Percentiles rank a stretch among this genome's conserved stretches.
Conservation (phyloP, 345 rosid genomes). For the Citrus trifoliata region DNA sequence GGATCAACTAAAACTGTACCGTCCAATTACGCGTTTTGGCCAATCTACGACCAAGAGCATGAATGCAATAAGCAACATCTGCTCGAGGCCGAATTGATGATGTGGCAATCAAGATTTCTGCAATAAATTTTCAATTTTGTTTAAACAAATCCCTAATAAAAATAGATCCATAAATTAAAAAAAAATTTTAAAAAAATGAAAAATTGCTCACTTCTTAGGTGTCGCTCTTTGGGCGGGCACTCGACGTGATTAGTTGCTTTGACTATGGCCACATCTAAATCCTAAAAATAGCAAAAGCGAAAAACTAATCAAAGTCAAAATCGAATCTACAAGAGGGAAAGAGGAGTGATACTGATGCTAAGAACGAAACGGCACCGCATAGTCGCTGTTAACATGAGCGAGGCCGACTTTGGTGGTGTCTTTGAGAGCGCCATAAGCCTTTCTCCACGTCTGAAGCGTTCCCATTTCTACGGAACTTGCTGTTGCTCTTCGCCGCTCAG, state of each 20-base stretch:
- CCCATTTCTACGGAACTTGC: conserved; percentile 62
- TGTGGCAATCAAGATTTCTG: conserved; percentile 75
- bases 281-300: conserved; percentile 40
- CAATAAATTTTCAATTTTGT: conserved; percentile 1
- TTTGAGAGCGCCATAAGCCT: conserved; percentile 94
- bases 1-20: conserved; percentile 28
- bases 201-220: conserved; percentile 68
- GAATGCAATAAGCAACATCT: conserved; percentile 88
- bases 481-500: conserved; percentile 14
- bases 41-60: conserved; percentile 75
- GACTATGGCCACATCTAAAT: conserved; percentile 95
- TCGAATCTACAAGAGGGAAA: conserved; percentile 11
- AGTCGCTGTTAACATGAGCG: conserved; percentile 98
- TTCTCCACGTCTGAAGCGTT: conserved; percentile 94
- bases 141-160: background rate
- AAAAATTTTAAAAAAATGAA: background rate
- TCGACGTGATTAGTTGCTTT: conserved; percentile 98
- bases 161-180: conserved; percentile 17
- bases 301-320: conserved; percentile 8
- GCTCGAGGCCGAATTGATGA: conserved; percentile 82
- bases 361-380: conserved; percentile 49
- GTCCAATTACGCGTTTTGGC: conserved; percentile 92
- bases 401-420: conserved; percentile 99
- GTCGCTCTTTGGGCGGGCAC: conserved; percentile 96
- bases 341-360: background rate